Percentiles rank a stretch among this genome's conserved stretches.
These are phyloP conservation scores for Penicillium bialowiezense DNA, from an alignment of 495 filamentous ascomycete species.

Conservation along the genomic window DNA sequence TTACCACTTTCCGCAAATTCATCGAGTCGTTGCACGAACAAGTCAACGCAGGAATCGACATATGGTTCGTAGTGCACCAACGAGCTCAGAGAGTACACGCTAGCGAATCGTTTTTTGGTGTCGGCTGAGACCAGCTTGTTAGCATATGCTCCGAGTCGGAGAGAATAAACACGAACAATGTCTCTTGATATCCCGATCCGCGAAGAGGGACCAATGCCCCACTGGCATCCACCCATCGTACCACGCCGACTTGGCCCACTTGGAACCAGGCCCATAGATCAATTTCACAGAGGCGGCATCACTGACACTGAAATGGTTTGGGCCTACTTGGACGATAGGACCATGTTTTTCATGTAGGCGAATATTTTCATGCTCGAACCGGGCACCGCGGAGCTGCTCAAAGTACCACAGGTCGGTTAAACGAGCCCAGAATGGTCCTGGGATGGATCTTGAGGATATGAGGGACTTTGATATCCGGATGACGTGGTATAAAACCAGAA, in stretches of 20 bases:
- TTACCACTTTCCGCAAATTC: slow-evolving; percentile 36
- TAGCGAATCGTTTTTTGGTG: slow-evolving; percentile 39
- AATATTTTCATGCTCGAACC: slow-evolving; percentile 46
- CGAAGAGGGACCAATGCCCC: slow-evolving; percentile 37
- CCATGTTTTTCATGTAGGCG: slow-evolving; percentile 41
- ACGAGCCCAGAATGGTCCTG: slow-evolving; percentile 51
- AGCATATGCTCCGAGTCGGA: too few relatives aligned
- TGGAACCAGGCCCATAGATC: slow-evolving; percentile 42
- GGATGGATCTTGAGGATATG: slow-evolving; percentile 39
- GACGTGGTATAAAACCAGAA: slow-evolving; percentile 8
- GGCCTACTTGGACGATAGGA: slow-evolving; percentile 45
- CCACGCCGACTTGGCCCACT: slow-evolving; percentile 40
- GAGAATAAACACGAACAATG: slow-evolving; percentile 41
- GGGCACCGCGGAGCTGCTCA: slow-evolving; percentile 34
- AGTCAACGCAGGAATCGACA: slow-evolving; percentile 49
- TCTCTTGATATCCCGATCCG: slow-evolving; percentile 38
- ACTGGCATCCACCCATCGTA: slow-evolving; percentile 41
- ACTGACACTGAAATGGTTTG: slow-evolving; percentile 50
- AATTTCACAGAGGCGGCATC: slow-evolving; percentile 39
- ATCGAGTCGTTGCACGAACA: slow-evolving; percentile 43
- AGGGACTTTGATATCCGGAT: slow-evolving; percentile 19
- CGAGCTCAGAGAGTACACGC: slow-evolving; percentile 51
- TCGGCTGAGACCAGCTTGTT: too few relatives aligned
- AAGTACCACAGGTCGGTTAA: slow-evolving; percentile 59
- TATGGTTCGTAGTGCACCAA: slow-evolving; percentile 54